Percentiles rank a stretch among this genome's conserved stretches.
Conservation (phyloP, 306 rosid genomes). For the Cucumis hystrix region DNA sequence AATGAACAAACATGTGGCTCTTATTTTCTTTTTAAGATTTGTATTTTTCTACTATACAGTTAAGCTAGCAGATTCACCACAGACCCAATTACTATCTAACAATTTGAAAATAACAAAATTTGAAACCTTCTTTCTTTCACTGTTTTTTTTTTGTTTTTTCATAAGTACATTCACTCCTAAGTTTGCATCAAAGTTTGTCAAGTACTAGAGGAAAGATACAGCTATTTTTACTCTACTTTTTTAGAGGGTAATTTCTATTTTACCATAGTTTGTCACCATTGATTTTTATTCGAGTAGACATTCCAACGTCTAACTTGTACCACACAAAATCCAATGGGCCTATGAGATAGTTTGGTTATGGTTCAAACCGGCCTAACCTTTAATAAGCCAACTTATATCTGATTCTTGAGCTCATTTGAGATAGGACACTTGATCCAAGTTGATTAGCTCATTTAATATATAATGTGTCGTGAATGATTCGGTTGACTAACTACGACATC, state of each 20-base stretch:
- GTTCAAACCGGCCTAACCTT: too few species aligned
- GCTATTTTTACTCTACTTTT: background rate
- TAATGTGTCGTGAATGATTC: too few species aligned
- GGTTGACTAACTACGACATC: too few species aligned
- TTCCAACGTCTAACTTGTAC: too few species aligned
- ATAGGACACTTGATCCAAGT: too few species aligned
- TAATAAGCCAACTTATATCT: too few species aligned
- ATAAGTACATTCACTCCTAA: background rate
- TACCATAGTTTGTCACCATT: background rate
- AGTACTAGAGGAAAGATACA: background rate
- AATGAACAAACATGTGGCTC: background rate
- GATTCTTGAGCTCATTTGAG: too few species aligned
- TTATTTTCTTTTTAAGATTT: background rate
- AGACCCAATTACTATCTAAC: background rate
- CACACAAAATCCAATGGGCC: too few species aligned
- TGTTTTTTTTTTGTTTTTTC: background rate
- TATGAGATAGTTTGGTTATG: too few species aligned
- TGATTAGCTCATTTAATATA: too few species aligned
- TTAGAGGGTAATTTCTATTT: background rate
- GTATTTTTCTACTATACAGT: background rate
- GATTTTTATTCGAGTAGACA: too few species aligned
- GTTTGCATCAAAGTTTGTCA: background rate
- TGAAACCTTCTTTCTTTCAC: background rate
- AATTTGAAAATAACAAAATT: background rate
- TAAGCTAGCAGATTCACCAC: background rate